Percentiles rank a stretch among this genome's conserved stretches.
Conservation (phyloP, 305 asterid species). For the Fraxinus nigra region DNA sequence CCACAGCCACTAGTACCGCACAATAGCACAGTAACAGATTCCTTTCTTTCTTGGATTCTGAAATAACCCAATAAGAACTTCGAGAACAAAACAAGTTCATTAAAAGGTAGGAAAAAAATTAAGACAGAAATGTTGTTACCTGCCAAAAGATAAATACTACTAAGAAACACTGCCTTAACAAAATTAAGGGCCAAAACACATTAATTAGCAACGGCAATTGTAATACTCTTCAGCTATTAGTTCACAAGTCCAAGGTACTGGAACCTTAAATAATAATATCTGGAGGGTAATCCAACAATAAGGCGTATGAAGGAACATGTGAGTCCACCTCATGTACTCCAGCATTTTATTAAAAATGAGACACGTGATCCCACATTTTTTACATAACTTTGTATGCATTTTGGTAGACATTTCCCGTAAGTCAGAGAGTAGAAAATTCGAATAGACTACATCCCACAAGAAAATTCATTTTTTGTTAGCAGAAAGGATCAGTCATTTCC, state of each 20-base stretch:
- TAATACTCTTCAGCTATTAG: background rate
- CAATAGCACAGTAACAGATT: slow-evolving; percentile 75
- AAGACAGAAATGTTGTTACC: background rate
- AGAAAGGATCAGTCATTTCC: background rate
- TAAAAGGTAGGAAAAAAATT: too few relatives aligned
- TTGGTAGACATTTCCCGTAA: background rate
- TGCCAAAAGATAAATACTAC: background rate
- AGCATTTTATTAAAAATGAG: background rate
- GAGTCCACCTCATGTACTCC: background rate
- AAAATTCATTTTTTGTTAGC: background rate
- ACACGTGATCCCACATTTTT: background rate
- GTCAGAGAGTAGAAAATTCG: background rate
- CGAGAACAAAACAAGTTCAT: background rate
- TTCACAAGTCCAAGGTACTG: background rate
- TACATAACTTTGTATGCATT: background rate
- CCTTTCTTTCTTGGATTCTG: slow-evolving; percentile 90
- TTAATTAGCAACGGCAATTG: background rate
- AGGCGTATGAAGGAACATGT: background rate
- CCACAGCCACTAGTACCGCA: slow-evolving; percentile 99
- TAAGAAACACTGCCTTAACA: background rate
- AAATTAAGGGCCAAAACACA: background rate
- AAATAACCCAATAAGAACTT: slow-evolving; percentile 17
- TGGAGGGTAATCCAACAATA: background rate
- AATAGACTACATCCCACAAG: background rate
- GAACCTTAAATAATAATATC: background rate